Conservation (phyloP, 441 rosid species). For the Macaranga tanarius region DNA sequence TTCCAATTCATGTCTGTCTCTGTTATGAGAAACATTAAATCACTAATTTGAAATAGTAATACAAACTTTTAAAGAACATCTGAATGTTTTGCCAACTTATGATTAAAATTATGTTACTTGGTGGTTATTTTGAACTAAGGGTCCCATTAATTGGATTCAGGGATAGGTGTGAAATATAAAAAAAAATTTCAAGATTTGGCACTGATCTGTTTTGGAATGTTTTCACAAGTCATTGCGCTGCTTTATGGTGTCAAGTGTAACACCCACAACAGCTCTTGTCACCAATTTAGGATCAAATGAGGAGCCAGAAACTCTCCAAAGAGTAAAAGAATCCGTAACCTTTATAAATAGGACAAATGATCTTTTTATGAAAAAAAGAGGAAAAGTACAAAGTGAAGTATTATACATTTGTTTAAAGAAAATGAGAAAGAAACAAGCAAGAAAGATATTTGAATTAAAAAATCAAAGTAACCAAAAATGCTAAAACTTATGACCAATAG, state of each 20-base stretch:
- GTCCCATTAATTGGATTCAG: neutral
- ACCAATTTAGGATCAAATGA: neutral
- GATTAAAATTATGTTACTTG: neutral
- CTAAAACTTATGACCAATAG: neutral
- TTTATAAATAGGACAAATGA: too few relatives aligned
- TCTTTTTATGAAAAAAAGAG: too few relatives aligned
- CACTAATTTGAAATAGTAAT: neutral
- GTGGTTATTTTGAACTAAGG: neutral
- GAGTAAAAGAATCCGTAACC: neutral
- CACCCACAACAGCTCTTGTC: neutral
- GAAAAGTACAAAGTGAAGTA: neutral
- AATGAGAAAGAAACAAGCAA: neutral
- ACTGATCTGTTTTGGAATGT: neutral
- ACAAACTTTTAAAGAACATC: neutral
- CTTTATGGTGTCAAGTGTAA: neutral
- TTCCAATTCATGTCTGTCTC: constrained; percentile 90
- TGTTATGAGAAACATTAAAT: constrained; percentile 26
- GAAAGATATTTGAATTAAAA: neutral
- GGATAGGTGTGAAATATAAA: neutral
- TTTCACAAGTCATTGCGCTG: neutral
- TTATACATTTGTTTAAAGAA: neutral
- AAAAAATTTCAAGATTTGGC: neutral
- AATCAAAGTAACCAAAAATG: neutral
- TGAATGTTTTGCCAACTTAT: neutral
- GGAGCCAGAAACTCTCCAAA: neutral